These are phyloP conservation scores for Linum trigynum DNA, from an alignment of 345 rosid species.

Conservation along the genomic window DNA sequence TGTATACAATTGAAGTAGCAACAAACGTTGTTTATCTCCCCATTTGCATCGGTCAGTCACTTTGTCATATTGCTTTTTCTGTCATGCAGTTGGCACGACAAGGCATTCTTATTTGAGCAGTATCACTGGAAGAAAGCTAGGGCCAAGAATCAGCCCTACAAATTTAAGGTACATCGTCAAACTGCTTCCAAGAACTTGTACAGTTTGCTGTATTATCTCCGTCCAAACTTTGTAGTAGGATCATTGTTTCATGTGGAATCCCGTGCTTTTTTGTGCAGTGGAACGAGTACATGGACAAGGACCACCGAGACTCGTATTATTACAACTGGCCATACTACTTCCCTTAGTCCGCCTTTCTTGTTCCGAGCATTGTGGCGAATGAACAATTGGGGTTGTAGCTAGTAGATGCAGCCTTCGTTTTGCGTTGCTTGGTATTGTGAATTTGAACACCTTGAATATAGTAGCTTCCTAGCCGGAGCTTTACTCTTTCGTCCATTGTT, in stretches of 20 bases:
- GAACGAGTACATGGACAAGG: constrained; percentile 72
- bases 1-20: no score
- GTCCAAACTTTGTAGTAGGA: background rate
- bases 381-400: background rate
- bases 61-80: background rate
- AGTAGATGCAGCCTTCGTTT: background rate
- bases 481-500: background rate
- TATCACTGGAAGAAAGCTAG: constrained; percentile 75
- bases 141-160: constrained; percentile 65
- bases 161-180: constrained; percentile 47
- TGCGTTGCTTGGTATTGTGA: background rate
- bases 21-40: background rate
- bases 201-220: background rate
- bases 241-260: background rate
- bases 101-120: constrained; percentile 76
- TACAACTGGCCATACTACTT: constrained; percentile 81
- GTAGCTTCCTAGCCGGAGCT: background rate
- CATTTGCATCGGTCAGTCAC: background rate
- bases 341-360: constrained; percentile 28
- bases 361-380: background rate
- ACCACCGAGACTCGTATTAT: constrained; percentile 60
- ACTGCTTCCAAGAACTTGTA: constrained; percentile 1
- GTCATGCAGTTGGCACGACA: constrained; percentile 81
- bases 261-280: constrained; percentile 39
- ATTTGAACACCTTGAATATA: background rate